Base-by-base conservation (phyloP, 371 early-diverging fungal species). In the Nematocida parisii region DNA sequence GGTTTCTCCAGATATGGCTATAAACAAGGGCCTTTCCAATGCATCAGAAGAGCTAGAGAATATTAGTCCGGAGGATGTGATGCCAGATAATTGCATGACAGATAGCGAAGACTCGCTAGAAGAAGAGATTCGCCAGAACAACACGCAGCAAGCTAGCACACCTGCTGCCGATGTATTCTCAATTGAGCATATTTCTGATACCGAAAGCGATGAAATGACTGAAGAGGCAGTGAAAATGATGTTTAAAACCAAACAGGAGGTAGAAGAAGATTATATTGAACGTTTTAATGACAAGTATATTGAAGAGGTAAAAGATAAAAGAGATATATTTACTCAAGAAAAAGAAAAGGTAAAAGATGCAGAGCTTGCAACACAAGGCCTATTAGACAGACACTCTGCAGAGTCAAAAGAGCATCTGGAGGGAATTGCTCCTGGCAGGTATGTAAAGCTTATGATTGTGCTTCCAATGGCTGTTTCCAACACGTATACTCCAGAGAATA, bases 281-380 rank as follows among this genome's bases (percentile, higher is more conserved):
- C 84, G 84, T 39, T 85, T 85, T 56, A 74, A 82, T 45, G 71
- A 74, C 55, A 66, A 83, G 66, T 85, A 84, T 72, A 55, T 52
- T 60, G 82, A 83, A 62, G 55, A 80, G 22, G 81, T 84, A 46
- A 74, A 82, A 22, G 72, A 81, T 27, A 72, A 18, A 18, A 52
- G 73, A 57, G 80, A 77, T 40, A 71, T 77, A 18, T 77, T 67
- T 42, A 70, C 80, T 9, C 80, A 77, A 44, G 58, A 67, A 45
- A 77, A 70, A 71, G 80, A 77, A 18, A 77, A 77, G 33, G n/a
- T 66, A 45, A 80, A 55, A 64, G 71, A 44, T 57, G 46, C 39
- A 47, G 68, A 81, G 47, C 57, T 67, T 44, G 47, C 55, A 52
- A 82, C 66, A 18, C 22, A 62, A 39, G 40, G 22, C 50, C 13